phyloP scores from a whole-genome alignment of 257 asterid species.

The Solanum boliviense region DNA sequence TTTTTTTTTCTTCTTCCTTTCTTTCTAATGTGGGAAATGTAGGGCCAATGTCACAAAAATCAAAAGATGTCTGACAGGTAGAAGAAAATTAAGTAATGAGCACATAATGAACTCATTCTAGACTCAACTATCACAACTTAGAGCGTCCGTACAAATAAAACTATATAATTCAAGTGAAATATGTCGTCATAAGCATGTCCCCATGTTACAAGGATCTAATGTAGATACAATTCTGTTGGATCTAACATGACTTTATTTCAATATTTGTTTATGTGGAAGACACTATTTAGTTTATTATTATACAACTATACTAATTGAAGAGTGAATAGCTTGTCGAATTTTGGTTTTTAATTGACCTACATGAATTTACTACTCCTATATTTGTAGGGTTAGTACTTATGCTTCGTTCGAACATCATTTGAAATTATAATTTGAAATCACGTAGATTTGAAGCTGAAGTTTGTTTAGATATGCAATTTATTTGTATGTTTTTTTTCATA shows the following conservation, averaged over 20 bases:
- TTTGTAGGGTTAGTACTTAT: neutral
- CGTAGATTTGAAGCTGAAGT: neutral
- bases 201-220: neutral
- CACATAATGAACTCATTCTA: constrained; percentile 13
- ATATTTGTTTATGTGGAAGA: neutral
- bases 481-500: too few relatives aligned
- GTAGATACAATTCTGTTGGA: neutral
- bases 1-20: neutral
- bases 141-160: neutral
- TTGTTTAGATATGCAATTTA: too few relatives aligned
- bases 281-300: neutral
- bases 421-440: too few relatives aligned
- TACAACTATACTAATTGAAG: neutral
- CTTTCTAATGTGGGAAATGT: neutral
- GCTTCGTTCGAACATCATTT: neutral
- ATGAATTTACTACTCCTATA: neutral
- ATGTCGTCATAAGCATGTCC: constrained; percentile 18
- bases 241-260: neutral
- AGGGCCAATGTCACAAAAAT: constrained; percentile 1
- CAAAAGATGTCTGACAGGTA: neutral
- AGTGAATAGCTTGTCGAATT: neutral
- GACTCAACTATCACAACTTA: neutral
- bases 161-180: neutral
- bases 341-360: neutral
- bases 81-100: constrained; percentile 4